Base-by-base conservation (phyloP, 352 stramenopile species). In the Phytophthora pinifolia region DNA sequence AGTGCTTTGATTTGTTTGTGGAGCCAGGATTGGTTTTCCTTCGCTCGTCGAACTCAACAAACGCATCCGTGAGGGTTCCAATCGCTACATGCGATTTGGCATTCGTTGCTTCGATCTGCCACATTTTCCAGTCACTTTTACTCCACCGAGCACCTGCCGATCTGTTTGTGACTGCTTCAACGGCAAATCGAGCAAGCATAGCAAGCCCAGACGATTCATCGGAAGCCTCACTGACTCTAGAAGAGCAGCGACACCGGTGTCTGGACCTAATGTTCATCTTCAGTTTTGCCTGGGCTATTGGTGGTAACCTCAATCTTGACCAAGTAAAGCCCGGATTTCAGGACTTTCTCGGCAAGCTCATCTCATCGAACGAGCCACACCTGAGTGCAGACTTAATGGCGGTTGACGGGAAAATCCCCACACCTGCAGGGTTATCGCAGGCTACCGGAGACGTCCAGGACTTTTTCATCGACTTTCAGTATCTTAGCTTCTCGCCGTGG, bases 251-350 rank as follows among this genome's bases (percentile, higher is more conserved):
- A 22, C 57, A 73, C 25, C 65, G 82, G 13, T 86, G 68, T 32
- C 46, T 90, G 22, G 82, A 92, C 32, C 45, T 88, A 14, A 54
- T 81, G 2, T 88, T 92, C 46, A 34, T 92, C 27, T 89, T 85
- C 56, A 85, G 75, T 45, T 88, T 87, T 50, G 52, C 78, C 5
- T 92, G 82, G 82, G 66, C 79, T 4, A 89, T 92, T 27, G 82
- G 82, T 27, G 80, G 77, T 2, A 89, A 89, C 35, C 20, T 89
- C 10, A 39, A 74, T 25, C 46, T 79, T 17, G 74, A 82, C 45
- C 36, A 60, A 14, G 44, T 62, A 15, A 70, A 65, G 44, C 18
- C 22, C 2, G 36, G 64, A 8, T 90, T 90, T 42, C 63, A 90
- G 57, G 74, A 76, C 1, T 84, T 88, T 54, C 54, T 88, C 6